Conservation (phyloP, 495 filamentous ascomycete genomes). For the Parathielavia hyrcaniae region DNA sequence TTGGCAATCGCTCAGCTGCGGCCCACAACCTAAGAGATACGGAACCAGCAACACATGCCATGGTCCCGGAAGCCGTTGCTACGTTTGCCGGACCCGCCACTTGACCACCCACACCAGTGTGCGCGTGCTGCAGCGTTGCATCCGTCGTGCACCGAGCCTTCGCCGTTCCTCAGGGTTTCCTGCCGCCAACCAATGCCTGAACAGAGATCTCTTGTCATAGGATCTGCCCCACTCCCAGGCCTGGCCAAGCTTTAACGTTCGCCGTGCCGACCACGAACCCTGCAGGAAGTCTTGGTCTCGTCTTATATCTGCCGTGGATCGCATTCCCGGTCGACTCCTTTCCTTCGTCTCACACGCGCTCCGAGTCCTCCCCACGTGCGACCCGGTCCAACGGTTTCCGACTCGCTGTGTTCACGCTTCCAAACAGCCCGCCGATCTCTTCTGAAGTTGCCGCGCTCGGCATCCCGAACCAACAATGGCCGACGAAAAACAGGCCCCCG, state of each 20-base stretch:
- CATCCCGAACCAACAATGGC: conserved; percentile 12
- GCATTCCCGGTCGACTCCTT: not conserved
- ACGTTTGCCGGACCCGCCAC: conserved; percentile 1
- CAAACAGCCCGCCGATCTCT: not conserved
- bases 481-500: conserved; percentile 14
- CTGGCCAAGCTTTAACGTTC: conserved; percentile 3
- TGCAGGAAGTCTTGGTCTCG: conserved; percentile 2
- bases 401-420: not conserved
- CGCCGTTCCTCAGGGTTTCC: conserved; percentile 5
- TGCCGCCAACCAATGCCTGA: conserved; percentile 5
- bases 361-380: not conserved
- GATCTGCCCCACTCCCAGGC: not conserved
- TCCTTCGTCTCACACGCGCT: not conserved
- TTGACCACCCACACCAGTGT: conserved; percentile 4
- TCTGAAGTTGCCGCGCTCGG: not conserved
- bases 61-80: not conserved
- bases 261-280: conserved; percentile 2
- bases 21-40: not conserved
- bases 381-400: not conserved
- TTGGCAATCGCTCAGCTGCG: conserved; percentile 4
- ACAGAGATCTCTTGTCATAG: not conserved
- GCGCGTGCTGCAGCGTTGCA: conserved; percentile 15
- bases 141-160: not conserved
- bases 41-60: conserved; percentile 1
- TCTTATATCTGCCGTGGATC: conserved; percentile 1